Base-by-base conservation (phyloP, 345 rosid genomes). In the Syzygium aqueum region DNA sequence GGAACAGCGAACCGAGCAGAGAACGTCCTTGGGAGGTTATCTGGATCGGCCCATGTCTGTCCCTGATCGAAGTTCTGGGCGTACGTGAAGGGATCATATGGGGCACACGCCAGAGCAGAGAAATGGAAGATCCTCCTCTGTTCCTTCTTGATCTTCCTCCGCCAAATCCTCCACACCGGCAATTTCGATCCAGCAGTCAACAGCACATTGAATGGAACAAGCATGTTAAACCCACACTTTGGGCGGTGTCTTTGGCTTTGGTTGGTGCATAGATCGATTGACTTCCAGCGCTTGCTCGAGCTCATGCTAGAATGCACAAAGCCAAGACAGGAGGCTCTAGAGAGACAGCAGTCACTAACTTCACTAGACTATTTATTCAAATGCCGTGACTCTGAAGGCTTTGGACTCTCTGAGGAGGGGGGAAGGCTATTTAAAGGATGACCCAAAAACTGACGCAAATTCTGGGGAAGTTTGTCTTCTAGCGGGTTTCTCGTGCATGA, bases 41-140 rank as follows among this genome's bases (percentile, higher is more conserved):
- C 94, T 7, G 91, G 95, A 46, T 89, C 93, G 22, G 88, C 87
- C 86, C 88, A 86, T 11, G 90, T 63, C 21, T 82, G 85, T 5
- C 92, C 93, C 86, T 87, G 90, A 88, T 93, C 94, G 53, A 93
- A 93, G 87, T 92, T 93, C 90, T 88, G 89, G 2, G 87, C 87
- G 87, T 93, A 93, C 5, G 88, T 90, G 85, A 33, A 84, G 40
- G 90, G 87, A 89, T 93, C 89, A 65, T 89, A 93, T 5, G 86
- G 78, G 40, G 87, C 88, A 27, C 49, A 86, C 3, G 22, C 53
- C 10, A 85, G 65, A 83, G 61, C 84, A 27, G 91, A 49, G 43
- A 84, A 85, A 59, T 52, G 84, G 21, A 91, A 88, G 15, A 89
- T 57, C 85, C 87, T 93, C 86, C 43, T 86, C 88, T 87, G 87